These are phyloP conservation scores for Xylona heveae DNA, from an alignment of 495 filamentous ascomycete species.

Conservation along the genomic window DNA sequence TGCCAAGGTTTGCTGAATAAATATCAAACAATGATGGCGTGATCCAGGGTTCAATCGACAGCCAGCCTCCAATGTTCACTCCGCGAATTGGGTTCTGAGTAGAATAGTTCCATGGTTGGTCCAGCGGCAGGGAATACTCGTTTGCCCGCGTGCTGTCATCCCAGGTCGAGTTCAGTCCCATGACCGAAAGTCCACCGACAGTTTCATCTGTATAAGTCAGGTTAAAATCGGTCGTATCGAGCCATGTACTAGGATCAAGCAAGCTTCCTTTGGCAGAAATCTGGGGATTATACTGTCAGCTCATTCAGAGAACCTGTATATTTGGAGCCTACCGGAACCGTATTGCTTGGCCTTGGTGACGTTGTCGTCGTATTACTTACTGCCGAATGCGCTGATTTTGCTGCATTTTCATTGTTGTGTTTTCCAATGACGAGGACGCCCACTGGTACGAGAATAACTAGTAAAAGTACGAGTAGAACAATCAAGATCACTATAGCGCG, in stretches of 20 bases:
- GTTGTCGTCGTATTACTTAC: too few relatives aligned
- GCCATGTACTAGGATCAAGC: conserved; percentile 86
- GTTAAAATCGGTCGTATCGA: conserved; percentile 81
- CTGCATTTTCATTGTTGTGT: conserved; percentile 23
- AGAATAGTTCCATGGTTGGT: conserved; percentile 55
- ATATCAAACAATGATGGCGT: conserved; percentile 67
- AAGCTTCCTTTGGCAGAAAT: conserved; percentile 43
- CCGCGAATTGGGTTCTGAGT: conserved; percentile 63
- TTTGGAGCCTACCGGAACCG: too few relatives aligned
- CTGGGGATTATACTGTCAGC: too few relatives aligned
- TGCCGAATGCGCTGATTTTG: too few relatives aligned
- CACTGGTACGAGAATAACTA: conserved; percentile 53
- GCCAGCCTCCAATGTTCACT: conserved; percentile 89
- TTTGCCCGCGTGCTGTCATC: conserved; percentile 67
- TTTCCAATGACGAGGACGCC: conserved; percentile 45
- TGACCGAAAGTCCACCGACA: conserved; percentile 67
- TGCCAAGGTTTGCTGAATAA: conserved; percentile 34
- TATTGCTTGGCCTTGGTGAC: too few relatives aligned
- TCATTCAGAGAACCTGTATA: too few relatives aligned
- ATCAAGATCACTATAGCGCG: conserved; percentile 25
- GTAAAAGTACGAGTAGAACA: conserved; percentile 32
- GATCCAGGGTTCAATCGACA: conserved; percentile 87
- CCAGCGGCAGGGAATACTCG: conserved; percentile 53
- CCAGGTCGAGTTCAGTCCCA: conserved; percentile 77
- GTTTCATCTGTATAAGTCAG: conserved; percentile 75